phyloP scores from a whole-genome alignment of 2,329 filamentous ascomycete species.

The Geosmithia putterillii region DNA sequence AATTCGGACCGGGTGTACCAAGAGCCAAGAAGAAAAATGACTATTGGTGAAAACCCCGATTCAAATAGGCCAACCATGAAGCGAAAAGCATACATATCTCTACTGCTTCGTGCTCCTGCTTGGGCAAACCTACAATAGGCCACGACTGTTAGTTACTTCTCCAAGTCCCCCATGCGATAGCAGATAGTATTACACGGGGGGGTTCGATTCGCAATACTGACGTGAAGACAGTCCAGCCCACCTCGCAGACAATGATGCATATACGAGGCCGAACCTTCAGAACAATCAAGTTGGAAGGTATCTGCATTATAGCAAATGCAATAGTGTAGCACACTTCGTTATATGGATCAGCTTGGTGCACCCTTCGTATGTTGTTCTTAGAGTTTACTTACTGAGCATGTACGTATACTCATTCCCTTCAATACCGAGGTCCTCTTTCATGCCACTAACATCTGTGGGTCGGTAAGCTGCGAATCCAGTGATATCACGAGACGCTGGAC shows the following conservation, averaged over 20 bases:
- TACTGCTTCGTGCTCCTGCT: not conserved
- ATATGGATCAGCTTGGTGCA: not conserved
- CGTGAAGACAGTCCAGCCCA: not conserved
- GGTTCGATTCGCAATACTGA: not conserved
- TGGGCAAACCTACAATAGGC: not conserved
- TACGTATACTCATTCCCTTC: conserved; percentile 22
- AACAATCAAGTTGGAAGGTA: not conserved
- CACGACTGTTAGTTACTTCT: no score
- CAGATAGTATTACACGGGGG: no score
- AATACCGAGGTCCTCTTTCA: conserved; percentile 27
- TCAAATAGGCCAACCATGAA: not conserved
- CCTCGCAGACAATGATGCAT: not conserved
- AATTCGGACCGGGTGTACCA: not conserved
- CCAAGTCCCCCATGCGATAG: no score
- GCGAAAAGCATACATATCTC: not conserved
- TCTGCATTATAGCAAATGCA: not conserved
- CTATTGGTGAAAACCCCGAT: not conserved
- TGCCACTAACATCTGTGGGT: conserved; percentile 10
- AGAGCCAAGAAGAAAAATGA: not conserved
- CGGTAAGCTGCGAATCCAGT: not conserved
- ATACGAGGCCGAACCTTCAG: not conserved
- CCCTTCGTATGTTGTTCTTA: no score
- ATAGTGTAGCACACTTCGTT: not conserved
- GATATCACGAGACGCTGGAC: not conserved
- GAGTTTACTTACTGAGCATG: not conserved